Base-by-base conservation (phyloP, 2,329 filamentous ascomycete genomes). In the Pseudogymnoascus destructans region DNA sequence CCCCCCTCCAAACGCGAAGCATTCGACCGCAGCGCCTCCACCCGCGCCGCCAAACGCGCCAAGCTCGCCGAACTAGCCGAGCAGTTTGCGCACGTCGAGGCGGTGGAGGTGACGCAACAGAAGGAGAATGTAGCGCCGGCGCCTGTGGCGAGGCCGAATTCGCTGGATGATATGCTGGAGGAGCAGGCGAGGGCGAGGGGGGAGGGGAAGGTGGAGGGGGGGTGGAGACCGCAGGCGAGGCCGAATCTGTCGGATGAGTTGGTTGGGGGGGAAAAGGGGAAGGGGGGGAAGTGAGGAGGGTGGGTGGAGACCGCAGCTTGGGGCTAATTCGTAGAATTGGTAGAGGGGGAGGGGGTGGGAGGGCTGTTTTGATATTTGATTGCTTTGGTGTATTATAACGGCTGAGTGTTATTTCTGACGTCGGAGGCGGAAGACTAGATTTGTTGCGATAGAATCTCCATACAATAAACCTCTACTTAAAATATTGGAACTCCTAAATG, bases 151-250 rank as follows among this genome's bases (percentile, higher is more conserved):
- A 21, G 46, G 2, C 54, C 54, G 13, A 56, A 36, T 7, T 56
- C 54, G 13, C 33, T 56, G 2, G 54, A 56, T 21, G 54, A 56
- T 3, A 9, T 56, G 21, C 33, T 56, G 5, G 27, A 56, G 17
- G 54, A 56, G 54, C 54, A 56, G 54, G 54, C 30, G 17, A n/a
- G 11, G 4, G 54, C 54, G 30, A 23, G 54, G 54, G 54, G 54
- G 30, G 54, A 52, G 46, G 25, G 21, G 54, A 35, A 56, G 21
- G 23, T 17, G 9, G n/a, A 19, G 8, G 46, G 46, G 4, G 46
- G 8, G 3, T 56, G 54, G 54, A 56, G 33, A 23, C 54, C 54
- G 30, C 54, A 56, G 54, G 30, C 17, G 7, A 33, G 54, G 9
- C 17, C 17, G 30, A 56, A 56, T 38, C 36, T 30, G 17, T 7